A percentile compares a stretch with the other conserved stretches of the same genome.
Evolutionary conservation across 2,329 filamentous ascomycete genomes (phyloP).

Genomic region (Pseudopithomyces maydicus): DNA sequence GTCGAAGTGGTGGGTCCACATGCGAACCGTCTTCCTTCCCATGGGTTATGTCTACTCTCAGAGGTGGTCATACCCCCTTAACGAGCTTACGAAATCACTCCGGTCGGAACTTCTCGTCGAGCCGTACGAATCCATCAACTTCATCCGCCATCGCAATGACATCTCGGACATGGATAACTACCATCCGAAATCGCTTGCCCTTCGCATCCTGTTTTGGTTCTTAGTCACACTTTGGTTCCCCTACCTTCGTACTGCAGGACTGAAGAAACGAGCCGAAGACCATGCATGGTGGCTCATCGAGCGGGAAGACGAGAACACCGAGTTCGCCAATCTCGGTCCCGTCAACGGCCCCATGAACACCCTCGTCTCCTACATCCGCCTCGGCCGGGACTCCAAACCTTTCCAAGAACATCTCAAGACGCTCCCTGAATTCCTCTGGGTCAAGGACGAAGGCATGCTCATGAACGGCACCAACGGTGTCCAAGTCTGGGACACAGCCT

Average conservation of each 20-base stretch:
- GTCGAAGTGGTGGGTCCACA: slow-evolving; percentile 98
- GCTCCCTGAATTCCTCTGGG: slow-evolving; percentile 85
- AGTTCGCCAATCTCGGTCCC: slow-evolving; percentile 82
- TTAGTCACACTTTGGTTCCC: slow-evolving; percentile 82
- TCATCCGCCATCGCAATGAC: slow-evolving; percentile 77
- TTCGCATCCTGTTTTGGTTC: slow-evolving; percentile 79
- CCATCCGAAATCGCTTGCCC: slow-evolving; percentile 84
- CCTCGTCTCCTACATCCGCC: slow-evolving; percentile 81
- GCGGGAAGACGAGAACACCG: slow-evolving; percentile 92
- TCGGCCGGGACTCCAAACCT: slow-evolving; percentile 74
- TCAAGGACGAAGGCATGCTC: slow-evolving; percentile 90
- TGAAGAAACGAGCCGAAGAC: slow-evolving; percentile 75
- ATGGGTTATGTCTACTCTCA: slow-evolving; percentile 92
- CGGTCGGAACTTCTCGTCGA: slow-evolving; percentile 83
- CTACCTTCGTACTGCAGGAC: slow-evolving; percentile 68
- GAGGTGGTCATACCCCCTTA: slow-evolving; percentile 76
- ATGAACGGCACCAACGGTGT: slow-evolving; percentile 98
- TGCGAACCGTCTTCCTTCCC: slow-evolving; percentile 91
- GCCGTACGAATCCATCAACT: slow-evolving; percentile 78
- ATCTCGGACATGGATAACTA: slow-evolving; percentile 85
- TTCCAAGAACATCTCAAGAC: slow-evolving; percentile 80
- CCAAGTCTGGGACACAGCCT: slow-evolving; percentile 95
- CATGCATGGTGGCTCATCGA: slow-evolving; percentile 84
- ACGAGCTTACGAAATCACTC: slow-evolving; percentile 72
- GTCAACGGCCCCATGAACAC: slow-evolving; percentile 92